Percentiles rank a stretch among this genome's conserved stretches.
phyloP scores from a whole-genome alignment of 257 asterid genomes.

The Nicotiana tabacum region DNA sequence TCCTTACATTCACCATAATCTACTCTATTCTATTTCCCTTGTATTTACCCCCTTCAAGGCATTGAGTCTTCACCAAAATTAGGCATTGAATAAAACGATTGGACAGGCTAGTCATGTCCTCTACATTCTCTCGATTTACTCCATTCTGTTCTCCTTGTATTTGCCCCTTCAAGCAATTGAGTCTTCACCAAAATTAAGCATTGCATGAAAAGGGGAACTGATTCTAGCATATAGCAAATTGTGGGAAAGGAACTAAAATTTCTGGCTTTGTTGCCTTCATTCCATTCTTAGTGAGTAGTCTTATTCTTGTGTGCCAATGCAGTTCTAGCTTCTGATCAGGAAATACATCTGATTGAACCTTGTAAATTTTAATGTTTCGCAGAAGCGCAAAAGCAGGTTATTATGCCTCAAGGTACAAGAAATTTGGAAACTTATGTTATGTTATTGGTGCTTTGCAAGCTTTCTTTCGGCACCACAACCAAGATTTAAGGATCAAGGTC shows the following conservation, averaged over 20 bases:
- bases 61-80: neutral
- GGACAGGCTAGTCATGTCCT: neutral
- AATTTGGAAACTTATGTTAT: constrained; percentile 78
- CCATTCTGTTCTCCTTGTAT: neutral
- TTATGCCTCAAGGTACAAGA: constrained; percentile 80
- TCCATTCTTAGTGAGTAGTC: neutral
- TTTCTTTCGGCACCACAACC: constrained; percentile 65
- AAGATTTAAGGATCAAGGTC: constrained; percentile 76
- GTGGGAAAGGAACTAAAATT: neutral
- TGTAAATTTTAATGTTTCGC: constrained; percentile 14
- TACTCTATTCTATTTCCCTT: neutral
- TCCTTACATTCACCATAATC: neutral
- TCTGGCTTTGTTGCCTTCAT: neutral
- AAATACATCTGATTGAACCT: neutral
- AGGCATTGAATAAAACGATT: neutral
- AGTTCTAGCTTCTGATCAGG: neutral
- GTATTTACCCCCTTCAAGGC: neutral
- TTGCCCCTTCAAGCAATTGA: neutral
- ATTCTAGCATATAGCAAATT: neutral
- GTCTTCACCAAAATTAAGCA: constrained; percentile 8
- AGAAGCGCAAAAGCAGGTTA: constrained; percentile 97
- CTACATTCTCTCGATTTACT: neutral
- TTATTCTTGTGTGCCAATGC: neutral
- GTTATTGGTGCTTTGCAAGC: constrained; percentile 90
- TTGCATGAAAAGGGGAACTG: constrained; percentile 11